Percentiles rank a stretch among this genome's conserved stretches.
These are phyloP conservation scores for Pythium brassicae DNA, from an alignment of 352 stramenopile species.

Conservation along the genomic window DNA sequence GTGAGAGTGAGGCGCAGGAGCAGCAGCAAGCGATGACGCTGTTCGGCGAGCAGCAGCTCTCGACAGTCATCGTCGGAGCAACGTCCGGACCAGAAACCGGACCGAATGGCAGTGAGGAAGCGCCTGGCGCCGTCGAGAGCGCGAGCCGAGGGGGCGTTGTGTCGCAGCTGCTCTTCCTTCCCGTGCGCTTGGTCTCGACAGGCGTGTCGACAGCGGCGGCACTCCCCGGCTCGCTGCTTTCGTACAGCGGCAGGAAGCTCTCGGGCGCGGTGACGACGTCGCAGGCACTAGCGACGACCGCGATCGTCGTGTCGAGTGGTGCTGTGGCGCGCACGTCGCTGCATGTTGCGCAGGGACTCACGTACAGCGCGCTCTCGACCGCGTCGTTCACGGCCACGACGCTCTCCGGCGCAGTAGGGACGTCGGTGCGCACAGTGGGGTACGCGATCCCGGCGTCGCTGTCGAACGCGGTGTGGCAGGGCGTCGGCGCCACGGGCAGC, in stretches of 20 bases:
- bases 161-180: constrained; percentile 55
- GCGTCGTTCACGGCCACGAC: constrained; percentile 46
- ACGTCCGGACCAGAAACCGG: neutral
- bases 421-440: constrained; percentile 42
- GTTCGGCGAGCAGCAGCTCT: constrained; percentile 6
- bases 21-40: constrained; percentile 1
- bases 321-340: constrained; percentile 48
- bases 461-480: constrained; percentile 57
- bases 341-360: constrained; percentile 46
- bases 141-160: constrained; percentile 19
- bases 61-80: constrained; percentile 5
- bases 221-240: constrained; percentile 40
- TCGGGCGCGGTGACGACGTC: constrained; percentile 52
- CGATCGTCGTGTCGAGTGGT: constrained; percentile 44
- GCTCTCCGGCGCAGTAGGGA: constrained; percentile 44
- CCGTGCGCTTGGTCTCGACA: constrained; percentile 51
- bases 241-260: constrained; percentile 57
- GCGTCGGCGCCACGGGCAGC: constrained; percentile 56
- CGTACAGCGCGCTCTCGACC: constrained; percentile 45
- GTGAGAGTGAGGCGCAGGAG: constrained; percentile 6
- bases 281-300: constrained; percentile 52
- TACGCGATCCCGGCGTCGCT: constrained; percentile 59
- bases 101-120: neutral
- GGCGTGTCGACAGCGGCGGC: constrained; percentile 51
- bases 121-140: neutral